Percentiles rank a stretch among this genome's conserved stretches.
Evolutionary conservation across 2,329 filamentous ascomycete genomes (phyloP).

Genomic region (Alternaria brassicae): DNA sequence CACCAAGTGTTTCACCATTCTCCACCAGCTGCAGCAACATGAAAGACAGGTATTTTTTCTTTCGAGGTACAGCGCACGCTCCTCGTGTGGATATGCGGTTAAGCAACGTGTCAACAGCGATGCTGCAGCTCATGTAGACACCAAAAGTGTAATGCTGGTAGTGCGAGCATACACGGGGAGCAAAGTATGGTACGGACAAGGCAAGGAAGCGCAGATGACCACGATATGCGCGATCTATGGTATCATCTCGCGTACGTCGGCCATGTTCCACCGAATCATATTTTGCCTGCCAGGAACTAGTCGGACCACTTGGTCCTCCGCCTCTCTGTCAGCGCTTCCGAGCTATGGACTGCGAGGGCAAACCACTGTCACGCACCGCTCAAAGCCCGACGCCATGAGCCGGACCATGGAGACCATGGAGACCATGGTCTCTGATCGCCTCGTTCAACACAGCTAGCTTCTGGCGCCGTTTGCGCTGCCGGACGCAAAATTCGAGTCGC

Average conservation of each 20-base stretch:
- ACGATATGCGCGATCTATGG: constrained; percentile 10
- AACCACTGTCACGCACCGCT: constrained; percentile 2
- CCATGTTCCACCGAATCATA: constrained; percentile 12
- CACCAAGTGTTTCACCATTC: constrained; percentile 7
- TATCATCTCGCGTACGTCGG: constrained; percentile 16
- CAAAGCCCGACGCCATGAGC: neutral
- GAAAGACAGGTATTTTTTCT: neutral
- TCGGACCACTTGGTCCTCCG: constrained; percentile 13
- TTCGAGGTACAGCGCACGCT: neutral
- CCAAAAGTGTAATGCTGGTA: neutral
- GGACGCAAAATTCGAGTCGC: constrained; percentile 16
- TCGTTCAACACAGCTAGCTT: neutral
- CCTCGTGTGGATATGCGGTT: constrained; percentile 3
- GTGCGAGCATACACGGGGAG: neutral
- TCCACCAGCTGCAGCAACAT: neutral
- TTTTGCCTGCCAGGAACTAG: constrained; percentile 19
- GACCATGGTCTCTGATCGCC: constrained; percentile 1
- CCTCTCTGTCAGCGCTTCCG: constrained; percentile 8
- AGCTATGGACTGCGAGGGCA: neutral
- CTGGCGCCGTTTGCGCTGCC: constrained; percentile 10
- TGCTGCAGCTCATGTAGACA: neutral
- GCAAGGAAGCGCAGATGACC: constrained; percentile 24
- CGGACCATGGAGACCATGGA: constrained; percentile 2
- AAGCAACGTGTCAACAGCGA: constrained; percentile 13
- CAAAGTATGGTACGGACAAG: constrained; percentile 13